Base-by-base conservation (phyloP, 148 eudicot genomes). In the Rhododendron henanense region DNA sequence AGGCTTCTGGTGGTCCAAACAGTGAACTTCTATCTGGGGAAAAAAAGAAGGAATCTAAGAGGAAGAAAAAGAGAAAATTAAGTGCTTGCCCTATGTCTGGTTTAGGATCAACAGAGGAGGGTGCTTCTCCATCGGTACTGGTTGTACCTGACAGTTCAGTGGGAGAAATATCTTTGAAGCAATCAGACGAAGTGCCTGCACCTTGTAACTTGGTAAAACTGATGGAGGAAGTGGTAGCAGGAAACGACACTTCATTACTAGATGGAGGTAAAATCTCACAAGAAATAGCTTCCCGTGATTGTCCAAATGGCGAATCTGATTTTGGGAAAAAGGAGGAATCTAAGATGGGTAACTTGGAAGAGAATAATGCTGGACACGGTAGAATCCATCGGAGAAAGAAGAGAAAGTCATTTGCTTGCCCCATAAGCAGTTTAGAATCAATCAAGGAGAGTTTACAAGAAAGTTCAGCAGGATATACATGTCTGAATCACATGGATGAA, bases 1-100 rank as follows among this genome's bases (percentile, higher is more conserved):
- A 65, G 71, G 83, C 57, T 82, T 81, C 61, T 25, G 25, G 67
- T 69, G 71, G 74, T 35, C 73, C 74, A 41, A 33, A 8, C 45
- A 28, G 63, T 41, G 73, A 50, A 71, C 48, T 45, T 86, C 53
- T 77, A 33, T 55, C 35, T 8, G 7, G 61, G 61, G 51, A 63
- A 21, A 35, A 63, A 35, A 61, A 87, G 76, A 33, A 83, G 57
- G 37, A 53, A 81, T 55, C 61, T 18, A 31, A 33, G 67, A 33
- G 67, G 57, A 81, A 81, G 57, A 55, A 53, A 81, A 51, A 18
- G 45, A 18, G 67, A 81, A 81, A 81, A 39, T 51, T 81, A 35
- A 3, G 44, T 81, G 48, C 37, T 53, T 35, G 41, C n/a, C 16
- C 67, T 6, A 9, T 31, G 18, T 31, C 13, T 18, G 8, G n/a